Evolutionary conservation across 2,329 filamentous ascomycete species (phyloP).

Genomic region (Colletotrichum tabaci): DNA sequence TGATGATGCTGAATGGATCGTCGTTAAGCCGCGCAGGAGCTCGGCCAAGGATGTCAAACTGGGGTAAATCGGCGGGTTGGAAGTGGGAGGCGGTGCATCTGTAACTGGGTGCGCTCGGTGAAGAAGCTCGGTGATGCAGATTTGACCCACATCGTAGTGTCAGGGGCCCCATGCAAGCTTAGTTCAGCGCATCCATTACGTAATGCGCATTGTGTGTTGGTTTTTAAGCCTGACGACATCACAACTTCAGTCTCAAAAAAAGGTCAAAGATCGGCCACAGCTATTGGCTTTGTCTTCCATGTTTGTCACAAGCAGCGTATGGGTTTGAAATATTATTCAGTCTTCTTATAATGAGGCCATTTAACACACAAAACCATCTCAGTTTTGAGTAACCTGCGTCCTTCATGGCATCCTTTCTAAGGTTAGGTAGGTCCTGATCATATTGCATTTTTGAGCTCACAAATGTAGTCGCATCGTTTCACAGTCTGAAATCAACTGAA

Average conservation of each 20-base stretch:
- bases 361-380: too few species aligned
- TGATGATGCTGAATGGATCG: slow-evolving; percentile 31
- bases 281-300: background rate
- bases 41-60: slow-evolving; percentile 36
- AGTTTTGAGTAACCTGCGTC: too few species aligned
- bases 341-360: too few species aligned
- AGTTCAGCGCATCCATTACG: slow-evolving; percentile 26
- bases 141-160: slow-evolving; percentile 12
- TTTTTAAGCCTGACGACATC: slow-evolving; percentile 16
- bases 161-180: slow-evolving; percentile 24
- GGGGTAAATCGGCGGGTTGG: slow-evolving; percentile 31
- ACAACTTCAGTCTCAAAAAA: background rate
- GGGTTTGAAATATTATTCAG: background rate
- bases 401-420: too few species aligned
- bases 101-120: slow-evolving; percentile 39
- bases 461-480: background rate
- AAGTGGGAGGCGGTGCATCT: slow-evolving; percentile 39
- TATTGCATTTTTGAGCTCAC: background rate
- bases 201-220: background rate
- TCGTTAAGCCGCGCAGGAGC: slow-evolving; percentile 33
- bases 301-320: too few species aligned
- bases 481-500: background rate
- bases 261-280: background rate
- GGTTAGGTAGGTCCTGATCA: too few species aligned
- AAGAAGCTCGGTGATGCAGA: slow-evolving; percentile 35